These are phyloP conservation scores for Pythium guiyangense DNA, from an alignment of 352 stramenopile genomes.

Conservation along the genomic window DNA sequence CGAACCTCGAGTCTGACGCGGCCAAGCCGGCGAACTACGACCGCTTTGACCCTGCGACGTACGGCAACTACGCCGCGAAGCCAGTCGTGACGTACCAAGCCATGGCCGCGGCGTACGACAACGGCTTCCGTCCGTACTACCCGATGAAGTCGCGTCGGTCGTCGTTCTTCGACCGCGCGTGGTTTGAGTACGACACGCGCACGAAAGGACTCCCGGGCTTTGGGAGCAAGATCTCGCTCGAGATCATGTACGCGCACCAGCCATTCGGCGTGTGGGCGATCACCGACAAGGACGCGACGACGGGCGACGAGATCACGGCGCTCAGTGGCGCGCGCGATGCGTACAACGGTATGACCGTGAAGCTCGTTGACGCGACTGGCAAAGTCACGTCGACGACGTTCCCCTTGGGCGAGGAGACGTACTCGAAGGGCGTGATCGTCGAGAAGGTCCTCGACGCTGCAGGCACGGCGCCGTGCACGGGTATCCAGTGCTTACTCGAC, in stretches of 20 bases:
- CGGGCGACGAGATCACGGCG: constrained; percentile 20
- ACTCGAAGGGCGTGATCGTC: constrained; percentile 45
- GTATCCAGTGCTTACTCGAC: constrained; percentile 47
- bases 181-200: constrained; percentile 66
- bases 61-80: constrained; percentile 36
- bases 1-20: constrained; percentile 53
- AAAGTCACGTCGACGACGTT: constrained; percentile 25
- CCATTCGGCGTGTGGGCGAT: constrained; percentile 75
- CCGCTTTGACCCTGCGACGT: constrained; percentile 39
- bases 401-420: constrained; percentile 26
- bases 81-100: constrained; percentile 56
- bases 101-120: constrained; percentile 47
- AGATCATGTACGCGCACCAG: constrained; percentile 65
- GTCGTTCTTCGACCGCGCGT: constrained; percentile 87
- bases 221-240: constrained; percentile 40
- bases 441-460: constrained; percentile 35
- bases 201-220: constrained; percentile 40
- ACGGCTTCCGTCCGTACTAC: constrained; percentile 85
- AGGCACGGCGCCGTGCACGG: constrained; percentile 28
- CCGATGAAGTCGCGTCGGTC: constrained; percentile 74
- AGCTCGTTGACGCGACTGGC: constrained; percentile 30
- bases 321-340: constrained; percentile 33
- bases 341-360: constrained; percentile 29
- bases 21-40: constrained; percentile 37
- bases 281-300: constrained; percentile 26